Conservation (phyloP, 805 yeast species). For the Trichomonascus vanleenenianus region DNA sequence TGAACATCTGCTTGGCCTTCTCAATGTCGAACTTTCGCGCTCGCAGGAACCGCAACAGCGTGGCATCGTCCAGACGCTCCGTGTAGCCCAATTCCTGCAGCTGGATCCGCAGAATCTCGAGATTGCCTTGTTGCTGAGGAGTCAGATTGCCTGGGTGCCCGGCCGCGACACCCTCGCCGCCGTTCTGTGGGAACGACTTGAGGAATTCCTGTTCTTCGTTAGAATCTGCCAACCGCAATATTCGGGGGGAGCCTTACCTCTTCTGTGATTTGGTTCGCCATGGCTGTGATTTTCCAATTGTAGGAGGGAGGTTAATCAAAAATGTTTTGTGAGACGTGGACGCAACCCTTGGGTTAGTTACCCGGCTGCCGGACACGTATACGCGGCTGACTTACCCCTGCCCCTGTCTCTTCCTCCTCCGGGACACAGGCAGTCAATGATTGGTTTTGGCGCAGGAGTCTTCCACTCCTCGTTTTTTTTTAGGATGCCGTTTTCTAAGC, state of each 20-base stretch:
- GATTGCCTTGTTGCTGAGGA: constrained; percentile 52
- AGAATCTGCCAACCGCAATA: no score
- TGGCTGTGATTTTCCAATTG: not conserved
- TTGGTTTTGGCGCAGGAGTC: no score
- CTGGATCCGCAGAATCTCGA: constrained; percentile 50
- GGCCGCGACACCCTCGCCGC: constrained; percentile 53
- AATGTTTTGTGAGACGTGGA: not conserved
- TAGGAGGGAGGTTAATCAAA: not conserved
- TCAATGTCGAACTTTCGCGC: constrained; percentile 90
- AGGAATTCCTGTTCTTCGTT: constrained; percentile 3
- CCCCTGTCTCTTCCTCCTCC: no score
- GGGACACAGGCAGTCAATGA: no score
- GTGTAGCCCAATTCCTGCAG: constrained; percentile 59
- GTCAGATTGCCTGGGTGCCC: constrained; percentile 82
- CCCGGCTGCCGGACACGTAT: not conserved
- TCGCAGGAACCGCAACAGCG: constrained; percentile 74
- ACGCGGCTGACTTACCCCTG: no score
- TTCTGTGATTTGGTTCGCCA: not conserved
- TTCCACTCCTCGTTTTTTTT: no score
- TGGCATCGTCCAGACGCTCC: constrained; percentile 81
- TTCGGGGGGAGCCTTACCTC: not conserved
- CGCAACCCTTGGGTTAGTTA: not conserved
- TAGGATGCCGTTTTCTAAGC: no score
- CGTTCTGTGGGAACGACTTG: constrained; percentile 62
- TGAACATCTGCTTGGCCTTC: constrained; percentile 75